Conservation (phyloP, 129 eudicot genomes). For the Escallonia rubra region DNA sequence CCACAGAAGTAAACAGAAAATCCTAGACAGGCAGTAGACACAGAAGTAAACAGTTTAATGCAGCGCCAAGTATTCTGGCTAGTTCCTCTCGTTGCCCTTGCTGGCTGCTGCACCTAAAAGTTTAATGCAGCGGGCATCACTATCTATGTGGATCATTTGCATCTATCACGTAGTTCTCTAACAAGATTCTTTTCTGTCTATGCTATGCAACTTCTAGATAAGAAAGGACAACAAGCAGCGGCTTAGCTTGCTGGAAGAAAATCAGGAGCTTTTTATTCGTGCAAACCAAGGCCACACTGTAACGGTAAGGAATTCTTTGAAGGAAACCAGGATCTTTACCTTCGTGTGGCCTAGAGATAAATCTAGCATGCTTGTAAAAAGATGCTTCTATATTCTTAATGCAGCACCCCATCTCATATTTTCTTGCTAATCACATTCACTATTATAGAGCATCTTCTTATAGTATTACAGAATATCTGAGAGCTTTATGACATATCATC, state of each 20-base stretch:
- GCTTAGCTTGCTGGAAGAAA: constrained; percentile 82
- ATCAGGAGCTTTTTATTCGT: constrained; percentile 82
- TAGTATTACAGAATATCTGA: too few relatives aligned
- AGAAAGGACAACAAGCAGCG: constrained; percentile 87
- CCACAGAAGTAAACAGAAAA: too few relatives aligned
- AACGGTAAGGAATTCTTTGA: constrained; percentile 32
- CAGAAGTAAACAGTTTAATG: too few relatives aligned
- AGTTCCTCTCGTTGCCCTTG: too few relatives aligned
- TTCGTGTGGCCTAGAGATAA: neutral
- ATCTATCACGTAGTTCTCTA: neutral
- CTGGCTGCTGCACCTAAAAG: neutral
- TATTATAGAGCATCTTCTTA: too few relatives aligned
- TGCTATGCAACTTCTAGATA: constrained; percentile 23
- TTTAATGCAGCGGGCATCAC: neutral
- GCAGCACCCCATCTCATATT: too few relatives aligned
- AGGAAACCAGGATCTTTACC: neutral
- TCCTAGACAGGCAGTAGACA: too few relatives aligned
- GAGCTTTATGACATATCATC: too few relatives aligned
- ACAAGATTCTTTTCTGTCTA: neutral
- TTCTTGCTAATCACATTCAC: too few relatives aligned
- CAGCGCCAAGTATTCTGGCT: too few relatives aligned
- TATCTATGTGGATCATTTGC: neutral
- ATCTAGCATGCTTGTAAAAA: too few relatives aligned
- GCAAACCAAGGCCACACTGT: constrained; percentile 97
- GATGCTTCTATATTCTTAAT: too few relatives aligned